Evolutionary conservation across 208 protist species (phyloP), one percentile per base, ranked within the genome.

Genomic region (Acanthamoeba divionensis): DNA sequence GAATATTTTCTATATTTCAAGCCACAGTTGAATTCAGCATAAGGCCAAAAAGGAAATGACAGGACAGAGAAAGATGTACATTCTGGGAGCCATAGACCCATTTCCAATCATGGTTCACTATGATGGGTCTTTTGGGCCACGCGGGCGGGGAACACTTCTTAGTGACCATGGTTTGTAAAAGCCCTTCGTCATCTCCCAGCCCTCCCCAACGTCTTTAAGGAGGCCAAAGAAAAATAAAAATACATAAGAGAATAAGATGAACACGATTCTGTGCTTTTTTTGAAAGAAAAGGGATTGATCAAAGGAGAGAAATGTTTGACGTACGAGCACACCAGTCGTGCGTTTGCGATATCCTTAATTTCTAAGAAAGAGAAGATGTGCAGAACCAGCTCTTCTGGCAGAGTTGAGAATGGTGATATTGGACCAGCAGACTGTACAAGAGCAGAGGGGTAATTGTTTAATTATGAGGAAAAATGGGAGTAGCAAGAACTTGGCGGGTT

Each of bases 51-150:
- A 55, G 45, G 6, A 54, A 69, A 31, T 36, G 62, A 69, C 26
- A 9, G 62, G 12, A 73, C 33, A 33, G 65, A 73, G 65, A 57
- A 57, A 24, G 52, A 24, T 29, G 52, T 86, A 86, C 77, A 26
- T 12, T 66, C 50, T 86, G 77, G 52, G 54, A 67, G 18, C 44
- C 33, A 36, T 86, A 86, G 36, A 86, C 13, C 77, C 77, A 86
- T 41, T 86, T 86, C 55, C 48, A 66, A 24, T 86, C 54, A 24
- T 44, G 48, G 54, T 86, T 36, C 38, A 86, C 55, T 33, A 86
- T 67, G 21, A 1, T 29, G 10, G 77, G 77, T 8, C 41, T 55
- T n/a, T 36, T 24, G 2, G 73, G 73, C 50, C 21, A 29, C 15
- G 73, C 73, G 24, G 73, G 73, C 13, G 18, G n/a, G 73, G 33